phyloP scores from a whole-genome alignment of 148 eudicot species.

The Persicaria maculosa region DNA sequence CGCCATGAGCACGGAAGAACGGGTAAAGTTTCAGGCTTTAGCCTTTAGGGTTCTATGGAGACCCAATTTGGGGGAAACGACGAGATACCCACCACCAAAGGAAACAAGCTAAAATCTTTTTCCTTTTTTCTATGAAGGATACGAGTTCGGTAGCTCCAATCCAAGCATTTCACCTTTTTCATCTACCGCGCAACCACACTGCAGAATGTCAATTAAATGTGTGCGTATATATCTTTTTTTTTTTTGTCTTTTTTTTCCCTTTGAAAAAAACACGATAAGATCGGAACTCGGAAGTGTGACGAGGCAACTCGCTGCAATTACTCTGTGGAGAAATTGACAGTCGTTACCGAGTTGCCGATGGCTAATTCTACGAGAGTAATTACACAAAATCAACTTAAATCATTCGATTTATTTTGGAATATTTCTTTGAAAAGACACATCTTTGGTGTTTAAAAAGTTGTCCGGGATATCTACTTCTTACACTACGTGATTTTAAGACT shows the following conservation, averaged over 20 bases:
- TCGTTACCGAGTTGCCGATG: too few species aligned
- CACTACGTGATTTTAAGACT: too few species aligned
- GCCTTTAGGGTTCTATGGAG: background rate
- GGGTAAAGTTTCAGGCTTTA: background rate
- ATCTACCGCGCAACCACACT: background rate
- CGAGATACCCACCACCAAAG: background rate
- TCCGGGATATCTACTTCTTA: too few species aligned
- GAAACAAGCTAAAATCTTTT: background rate
- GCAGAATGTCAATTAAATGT: background rate
- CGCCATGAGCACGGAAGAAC: constrained; percentile 17
- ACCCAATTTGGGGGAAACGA: background rate
- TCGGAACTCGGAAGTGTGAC: too few species aligned
- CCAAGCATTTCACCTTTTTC: constrained; percentile 1
- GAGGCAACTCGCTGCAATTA: too few species aligned
- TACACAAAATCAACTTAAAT: too few species aligned
- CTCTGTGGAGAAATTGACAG: too few species aligned
- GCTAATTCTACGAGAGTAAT: too few species aligned
- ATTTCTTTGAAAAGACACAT: too few species aligned
- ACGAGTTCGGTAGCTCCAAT: background rate
- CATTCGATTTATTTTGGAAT: too few species aligned
- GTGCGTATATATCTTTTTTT: background rate
- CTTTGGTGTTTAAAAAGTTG: too few species aligned
- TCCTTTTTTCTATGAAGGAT: background rate
- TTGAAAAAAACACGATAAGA: too few species aligned
- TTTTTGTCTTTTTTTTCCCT: background rate